Evolutionary conservation across 1,284 basidiomycete species (phyloP).

Genomic region (Ustilago cynodontis): DNA sequence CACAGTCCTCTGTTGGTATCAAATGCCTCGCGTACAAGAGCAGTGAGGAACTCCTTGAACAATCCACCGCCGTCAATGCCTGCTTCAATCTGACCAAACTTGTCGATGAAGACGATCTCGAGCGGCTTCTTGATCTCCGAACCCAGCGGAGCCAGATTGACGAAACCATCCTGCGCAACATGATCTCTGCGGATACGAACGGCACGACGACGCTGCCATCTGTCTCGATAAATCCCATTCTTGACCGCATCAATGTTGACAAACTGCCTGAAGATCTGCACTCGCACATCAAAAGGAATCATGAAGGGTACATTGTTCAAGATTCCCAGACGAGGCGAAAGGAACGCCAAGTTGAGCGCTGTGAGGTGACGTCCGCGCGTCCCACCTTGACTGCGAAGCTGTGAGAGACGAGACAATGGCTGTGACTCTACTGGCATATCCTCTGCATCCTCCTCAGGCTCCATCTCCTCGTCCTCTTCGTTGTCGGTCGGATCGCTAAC

Average conservation of each 20-base stretch:
- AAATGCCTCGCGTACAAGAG: constrained; percentile 84
- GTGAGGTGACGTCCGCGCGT: constrained; percentile 45
- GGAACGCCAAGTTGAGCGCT: constrained; percentile 78
- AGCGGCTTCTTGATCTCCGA: constrained; percentile 82
- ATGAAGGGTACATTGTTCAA: constrained; percentile 97
- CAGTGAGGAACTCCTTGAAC: constrained; percentile 96
- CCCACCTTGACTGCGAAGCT: constrained; percentile 27
- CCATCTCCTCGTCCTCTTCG: constrained; percentile 11
- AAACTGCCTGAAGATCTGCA: constrained; percentile 79
- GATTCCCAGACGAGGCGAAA: constrained; percentile 87
- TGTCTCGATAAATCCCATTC: constrained; percentile 31
- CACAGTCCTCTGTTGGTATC: constrained; percentile 94
- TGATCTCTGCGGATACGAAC: constrained; percentile 80
- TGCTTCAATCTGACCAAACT: constrained; percentile 86
- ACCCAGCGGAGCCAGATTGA: constrained; percentile 76
- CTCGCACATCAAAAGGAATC: constrained; percentile 90
- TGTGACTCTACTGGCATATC: constrained; percentile 7
- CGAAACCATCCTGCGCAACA: constrained; percentile 89
- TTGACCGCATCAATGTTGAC: constrained; percentile 54
- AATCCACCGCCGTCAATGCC: constrained; percentile 96
- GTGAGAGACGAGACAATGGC: constrained; percentile 31
- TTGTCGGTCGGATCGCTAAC: constrained; percentile 6
- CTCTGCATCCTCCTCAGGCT: constrained; percentile 22
- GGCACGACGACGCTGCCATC: constrained; percentile 38
- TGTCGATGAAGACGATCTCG: constrained; percentile 89